Evolutionary conservation across 305 asterid genomes (phyloP).

Genomic region (Petunia hybrid): DNA sequence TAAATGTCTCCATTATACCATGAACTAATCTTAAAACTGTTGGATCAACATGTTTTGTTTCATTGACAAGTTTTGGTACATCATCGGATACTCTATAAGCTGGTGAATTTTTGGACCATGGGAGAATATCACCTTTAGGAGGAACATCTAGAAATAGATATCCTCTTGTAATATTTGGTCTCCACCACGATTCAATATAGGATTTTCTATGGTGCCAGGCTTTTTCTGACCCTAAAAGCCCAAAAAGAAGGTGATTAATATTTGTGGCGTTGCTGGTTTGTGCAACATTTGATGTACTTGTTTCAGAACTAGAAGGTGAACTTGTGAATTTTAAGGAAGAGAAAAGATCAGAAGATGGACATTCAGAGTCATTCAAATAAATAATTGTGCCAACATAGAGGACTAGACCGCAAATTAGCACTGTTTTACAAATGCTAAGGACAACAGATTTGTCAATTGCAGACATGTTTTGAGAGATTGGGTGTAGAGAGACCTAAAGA

Average conservation of each 20-base stretch:
- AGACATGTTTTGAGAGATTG: background rate
- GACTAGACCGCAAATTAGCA: constrained; percentile 23
- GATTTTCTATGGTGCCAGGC: constrained; percentile 56
- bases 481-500: background rate
- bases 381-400: background rate
- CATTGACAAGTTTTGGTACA: constrained; percentile 19
- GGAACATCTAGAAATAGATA: constrained; percentile 50
- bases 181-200: constrained; percentile 75
- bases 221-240: constrained; percentile 58
- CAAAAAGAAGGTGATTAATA: constrained; percentile 54
- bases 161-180: constrained; percentile 58
- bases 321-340: background rate
- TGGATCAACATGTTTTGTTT: constrained; percentile 30
- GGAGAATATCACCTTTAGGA: constrained; percentile 53
- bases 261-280: constrained; percentile 39
- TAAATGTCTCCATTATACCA: constrained; percentile 61
- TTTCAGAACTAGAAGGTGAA: no score
- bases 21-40: constrained; percentile 31
- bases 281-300: background rate
- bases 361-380: background rate
- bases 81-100: constrained; percentile 45
- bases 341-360: background rate
- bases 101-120: constrained; percentile 69
- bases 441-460: background rate
- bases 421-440: background rate